These are phyloP conservation scores for Aspergillus fischeri DNA, from an alignment of 2,329 filamentous ascomycete genomes.

Conservation along the genomic window DNA sequence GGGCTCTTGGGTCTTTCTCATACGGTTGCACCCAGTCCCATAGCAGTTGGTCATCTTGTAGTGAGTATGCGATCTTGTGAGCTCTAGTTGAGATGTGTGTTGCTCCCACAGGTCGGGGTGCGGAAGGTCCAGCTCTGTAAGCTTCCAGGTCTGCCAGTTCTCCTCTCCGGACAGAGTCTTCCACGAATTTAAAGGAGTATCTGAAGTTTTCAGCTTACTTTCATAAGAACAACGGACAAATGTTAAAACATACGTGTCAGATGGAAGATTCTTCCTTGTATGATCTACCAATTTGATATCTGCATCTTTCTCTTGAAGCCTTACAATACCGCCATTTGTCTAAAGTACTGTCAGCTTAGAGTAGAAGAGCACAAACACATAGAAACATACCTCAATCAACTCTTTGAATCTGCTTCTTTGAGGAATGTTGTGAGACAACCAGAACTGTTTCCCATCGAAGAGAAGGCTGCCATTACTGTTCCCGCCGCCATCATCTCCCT, in stretches of 20 bases:
- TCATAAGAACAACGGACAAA: background rate
- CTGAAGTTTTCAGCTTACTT: conserved; percentile 23
- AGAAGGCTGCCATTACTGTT: conserved; percentile 26
- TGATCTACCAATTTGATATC: conserved; percentile 60
- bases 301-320: conserved; percentile 51
- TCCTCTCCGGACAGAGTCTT: conserved; percentile 49
- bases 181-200: conserved; percentile 57
- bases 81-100: conserved; percentile 31
- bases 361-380: background rate
- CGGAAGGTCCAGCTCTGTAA: conserved; percentile 45
- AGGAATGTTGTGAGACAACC: conserved; percentile 54
- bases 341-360: conserved; percentile 17
- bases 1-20: conserved; percentile 27
- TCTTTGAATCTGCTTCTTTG: conserved; percentile 45
- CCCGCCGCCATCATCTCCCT: background rate
- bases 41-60: conserved; percentile 44
- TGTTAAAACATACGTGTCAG: conserved; percentile 41
- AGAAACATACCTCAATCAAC: conserved; percentile 41
- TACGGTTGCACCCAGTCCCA: conserved; percentile 42
- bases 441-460: conserved; percentile 56
- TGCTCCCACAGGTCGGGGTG: conserved; percentile 44
- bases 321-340: conserved; percentile 53
- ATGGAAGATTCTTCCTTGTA: conserved; percentile 45
- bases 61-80: conserved; percentile 33
- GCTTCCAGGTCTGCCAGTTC: conserved; percentile 46